phyloP scores from a whole-genome alignment of 352 stramenopile genomes.

The Phytophthora gonapodyides region DNA sequence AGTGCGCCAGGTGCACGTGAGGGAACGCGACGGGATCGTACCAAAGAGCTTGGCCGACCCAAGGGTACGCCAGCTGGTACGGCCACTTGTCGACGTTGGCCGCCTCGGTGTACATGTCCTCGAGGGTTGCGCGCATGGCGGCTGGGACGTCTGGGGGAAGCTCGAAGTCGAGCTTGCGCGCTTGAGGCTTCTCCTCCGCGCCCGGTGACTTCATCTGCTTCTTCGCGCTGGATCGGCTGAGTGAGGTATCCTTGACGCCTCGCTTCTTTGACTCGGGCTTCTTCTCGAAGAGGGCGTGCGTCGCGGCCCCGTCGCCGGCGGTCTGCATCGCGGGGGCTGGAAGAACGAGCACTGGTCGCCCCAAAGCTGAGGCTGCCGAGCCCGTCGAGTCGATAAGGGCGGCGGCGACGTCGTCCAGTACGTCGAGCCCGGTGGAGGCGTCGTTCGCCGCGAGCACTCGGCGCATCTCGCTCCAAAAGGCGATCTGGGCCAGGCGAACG shows the following conservation, averaged over 20 bases:
- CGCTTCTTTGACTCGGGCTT: not conserved
- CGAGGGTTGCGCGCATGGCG: too few species aligned
- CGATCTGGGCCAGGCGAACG: not conserved
- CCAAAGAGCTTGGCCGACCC: not conserved
- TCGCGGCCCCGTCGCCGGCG: not conserved
- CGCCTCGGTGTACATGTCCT: not conserved
- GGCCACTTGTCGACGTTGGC: not conserved
- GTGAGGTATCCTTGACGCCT: not conserved
- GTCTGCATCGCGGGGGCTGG: not conserved
- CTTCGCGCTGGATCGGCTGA: not conserved
- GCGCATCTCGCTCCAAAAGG: not conserved
- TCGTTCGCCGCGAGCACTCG: not conserved
- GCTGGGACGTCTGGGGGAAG: too few species aligned
- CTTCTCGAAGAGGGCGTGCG: not conserved
- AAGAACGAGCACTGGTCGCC: not conserved
- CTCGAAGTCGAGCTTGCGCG: too few species aligned
- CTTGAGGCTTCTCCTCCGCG: too few species aligned
- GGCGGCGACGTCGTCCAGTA: not conserved
- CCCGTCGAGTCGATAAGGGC: not conserved
- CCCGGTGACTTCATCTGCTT: not conserved
- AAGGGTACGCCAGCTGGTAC: not conserved
- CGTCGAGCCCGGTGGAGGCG: not conserved
- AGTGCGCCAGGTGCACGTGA: not conserved
- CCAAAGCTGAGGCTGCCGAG: rapidly evolving
- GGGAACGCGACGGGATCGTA: not conserved